Evolutionary conservation across 2,329 filamentous ascomycete species (phyloP).

Genomic region (Penicillium nordicum): DNA sequence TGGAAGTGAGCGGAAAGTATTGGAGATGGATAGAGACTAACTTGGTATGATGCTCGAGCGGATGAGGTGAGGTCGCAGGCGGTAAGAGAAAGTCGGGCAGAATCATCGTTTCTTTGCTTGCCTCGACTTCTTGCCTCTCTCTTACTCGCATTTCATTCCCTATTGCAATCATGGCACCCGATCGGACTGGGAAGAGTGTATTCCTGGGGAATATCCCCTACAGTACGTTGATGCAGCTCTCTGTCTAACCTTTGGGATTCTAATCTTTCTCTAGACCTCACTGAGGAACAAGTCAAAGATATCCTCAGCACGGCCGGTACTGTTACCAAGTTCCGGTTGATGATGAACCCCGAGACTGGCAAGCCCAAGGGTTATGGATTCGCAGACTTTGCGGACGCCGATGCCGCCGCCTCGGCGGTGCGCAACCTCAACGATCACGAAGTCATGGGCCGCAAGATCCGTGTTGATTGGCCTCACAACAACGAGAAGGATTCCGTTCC

Average conservation of each 20-base stretch:
- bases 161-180: slow-evolving; percentile 41
- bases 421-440: slow-evolving; percentile 94
- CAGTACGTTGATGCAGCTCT: slow-evolving; percentile 51
- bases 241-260: neutral
- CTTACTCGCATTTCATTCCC: slow-evolving; percentile 2
- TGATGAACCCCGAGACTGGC: slow-evolving; percentile 93
- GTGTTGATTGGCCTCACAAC: slow-evolving; percentile 95
- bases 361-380: slow-evolving; percentile 96
- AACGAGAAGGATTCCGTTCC: slow-evolving; percentile 67
- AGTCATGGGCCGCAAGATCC: slow-evolving; percentile 88
- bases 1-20: slow-evolving; percentile 17
- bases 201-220: slow-evolving; percentile 61
- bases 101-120: slow-evolving; percentile 16
- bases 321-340: slow-evolving; percentile 85
- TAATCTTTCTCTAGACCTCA: slow-evolving; percentile 64
- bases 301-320: slow-evolving; percentile 88
- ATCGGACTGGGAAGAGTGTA: slow-evolving; percentile 45
- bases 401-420: slow-evolving; percentile 88
- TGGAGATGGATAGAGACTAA: slow-evolving; percentile 22
- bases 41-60: slow-evolving; percentile 20
- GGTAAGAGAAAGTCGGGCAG: slow-evolving; percentile 30
- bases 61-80: slow-evolving; percentile 25
- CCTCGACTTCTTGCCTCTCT: slow-evolving; percentile 7
- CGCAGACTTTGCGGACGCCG: slow-evolving; percentile 88
- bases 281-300: slow-evolving; percentile 92